Conservation (phyloP, 2,329 filamentous ascomycete genomes). For the Aspergillus fumigatus region DNA sequence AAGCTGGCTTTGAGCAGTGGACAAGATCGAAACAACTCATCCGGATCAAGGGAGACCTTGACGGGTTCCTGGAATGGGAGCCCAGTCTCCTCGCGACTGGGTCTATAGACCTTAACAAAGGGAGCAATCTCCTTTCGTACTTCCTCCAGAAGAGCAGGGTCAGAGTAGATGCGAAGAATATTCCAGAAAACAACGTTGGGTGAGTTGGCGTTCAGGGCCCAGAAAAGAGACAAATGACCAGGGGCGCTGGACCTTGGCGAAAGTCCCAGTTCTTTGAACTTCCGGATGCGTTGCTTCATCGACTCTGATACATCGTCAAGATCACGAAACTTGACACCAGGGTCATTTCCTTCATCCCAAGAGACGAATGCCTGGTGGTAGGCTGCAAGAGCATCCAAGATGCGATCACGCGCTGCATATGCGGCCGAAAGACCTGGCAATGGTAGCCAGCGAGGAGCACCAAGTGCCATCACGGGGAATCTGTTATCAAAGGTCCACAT, state of each 20-base stretch:
- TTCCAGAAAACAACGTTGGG: conserved; percentile 52
- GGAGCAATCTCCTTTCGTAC: conserved; percentile 45
- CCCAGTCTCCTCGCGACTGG: conserved; percentile 32
- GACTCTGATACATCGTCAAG: conserved; percentile 47
- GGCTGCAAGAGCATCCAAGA: conserved; percentile 38
- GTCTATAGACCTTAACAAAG: conserved; percentile 37
- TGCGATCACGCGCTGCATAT: conserved; percentile 42
- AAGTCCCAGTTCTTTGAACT: conserved; percentile 36
- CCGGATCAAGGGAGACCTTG: conserved; percentile 38
- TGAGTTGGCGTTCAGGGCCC: conserved; percentile 53
- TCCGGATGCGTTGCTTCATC: conserved; percentile 39
- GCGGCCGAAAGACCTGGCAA: conserved; percentile 48
- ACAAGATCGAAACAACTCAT: conserved; percentile 41
- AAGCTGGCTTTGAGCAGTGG: conserved; percentile 44
- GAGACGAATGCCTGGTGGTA: conserved; percentile 42
- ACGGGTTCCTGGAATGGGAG: conserved; percentile 43
- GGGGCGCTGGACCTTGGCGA: conserved; percentile 35
- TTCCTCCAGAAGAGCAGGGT: conserved; percentile 36
- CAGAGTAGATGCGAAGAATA: conserved; percentile 43
- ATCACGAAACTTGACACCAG: conserved; percentile 43
- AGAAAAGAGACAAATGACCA: conserved; percentile 48
- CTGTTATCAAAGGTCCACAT: conserved; percentile 53
- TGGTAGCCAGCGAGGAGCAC: conserved; percentile 53
- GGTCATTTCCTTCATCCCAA: conserved; percentile 39
- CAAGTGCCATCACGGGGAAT: conserved; percentile 51